phyloP scores from a whole-genome alignment of 2,329 filamentous ascomycete genomes.

The Chrysoporthe austroafricana region DNA sequence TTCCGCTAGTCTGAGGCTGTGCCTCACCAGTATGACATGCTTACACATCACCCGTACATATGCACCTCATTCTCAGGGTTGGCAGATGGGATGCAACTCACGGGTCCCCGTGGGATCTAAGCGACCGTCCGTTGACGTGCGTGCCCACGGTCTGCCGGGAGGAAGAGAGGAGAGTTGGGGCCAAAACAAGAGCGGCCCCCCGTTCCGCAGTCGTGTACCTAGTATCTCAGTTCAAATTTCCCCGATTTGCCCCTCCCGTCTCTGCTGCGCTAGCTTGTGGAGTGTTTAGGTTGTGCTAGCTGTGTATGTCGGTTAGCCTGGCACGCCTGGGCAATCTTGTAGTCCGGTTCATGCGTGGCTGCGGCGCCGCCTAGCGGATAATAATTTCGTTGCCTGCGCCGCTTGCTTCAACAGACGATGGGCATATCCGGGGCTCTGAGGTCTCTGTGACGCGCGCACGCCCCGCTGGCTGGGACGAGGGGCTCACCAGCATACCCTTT shows the following conservation, averaged over 20 bases:
- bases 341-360: background rate
- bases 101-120: background rate
- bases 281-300: background rate
- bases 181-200: background rate
- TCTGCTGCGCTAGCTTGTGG: no score
- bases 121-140: background rate
- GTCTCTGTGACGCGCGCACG: background rate
- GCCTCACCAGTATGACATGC: background rate
- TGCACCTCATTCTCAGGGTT: background rate
- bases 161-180: no score
- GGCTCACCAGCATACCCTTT: background rate
- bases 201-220: no score
- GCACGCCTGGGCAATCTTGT: background rate
- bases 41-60: background rate
- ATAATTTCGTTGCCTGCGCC: constrained; percentile 10
- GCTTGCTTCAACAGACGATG: background rate
- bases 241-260: no score
- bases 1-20: background rate
- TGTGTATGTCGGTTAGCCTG: background rate
- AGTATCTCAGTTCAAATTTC: no score
- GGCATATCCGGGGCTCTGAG: background rate
- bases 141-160: no score
- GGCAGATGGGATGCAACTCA: background rate
- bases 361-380: background rate
- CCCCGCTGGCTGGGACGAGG: background rate